Conservation (phyloP, 345 rosid genomes). For the Hevea brasiliensis region DNA sequence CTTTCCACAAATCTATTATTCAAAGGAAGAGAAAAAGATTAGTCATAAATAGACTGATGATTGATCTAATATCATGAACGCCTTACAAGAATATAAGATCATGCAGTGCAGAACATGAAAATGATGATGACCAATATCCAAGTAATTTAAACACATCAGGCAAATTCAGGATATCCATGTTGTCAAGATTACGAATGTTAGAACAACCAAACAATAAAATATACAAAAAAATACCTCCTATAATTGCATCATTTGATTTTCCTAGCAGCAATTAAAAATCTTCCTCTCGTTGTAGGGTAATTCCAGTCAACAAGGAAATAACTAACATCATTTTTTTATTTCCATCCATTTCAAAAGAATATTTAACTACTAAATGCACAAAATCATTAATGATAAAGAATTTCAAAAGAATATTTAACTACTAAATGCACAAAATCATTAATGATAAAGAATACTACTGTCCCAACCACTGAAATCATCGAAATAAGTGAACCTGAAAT, state of each 20-base stretch:
- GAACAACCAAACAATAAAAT: no score
- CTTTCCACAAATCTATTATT: constrained; percentile 33
- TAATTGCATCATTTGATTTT: not conserved
- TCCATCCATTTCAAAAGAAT: not conserved
- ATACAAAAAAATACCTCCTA: no score
- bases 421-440: not conserved
- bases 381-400: not conserved
- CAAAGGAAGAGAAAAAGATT: not conserved
- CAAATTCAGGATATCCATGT: not conserved
- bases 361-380: not conserved
- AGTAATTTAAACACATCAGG: no score
- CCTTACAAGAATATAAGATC: not conserved
- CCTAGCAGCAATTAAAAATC: not conserved
- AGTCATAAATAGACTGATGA: not conserved
- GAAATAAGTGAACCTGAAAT: not conserved
- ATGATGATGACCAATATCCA: not conserved
- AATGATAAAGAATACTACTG: not conserved
- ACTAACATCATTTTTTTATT: not conserved
- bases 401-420: not conserved
- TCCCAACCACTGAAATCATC: not conserved
- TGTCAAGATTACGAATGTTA: not conserved
- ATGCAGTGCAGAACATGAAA: no score
- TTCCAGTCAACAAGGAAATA: not conserved
- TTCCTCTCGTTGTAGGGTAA: not conserved
- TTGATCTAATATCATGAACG: not conserved